Evolutionary conservation across 768 basidiomycete species (phyloP).

Genomic region (Ramaria sp.): DNA sequence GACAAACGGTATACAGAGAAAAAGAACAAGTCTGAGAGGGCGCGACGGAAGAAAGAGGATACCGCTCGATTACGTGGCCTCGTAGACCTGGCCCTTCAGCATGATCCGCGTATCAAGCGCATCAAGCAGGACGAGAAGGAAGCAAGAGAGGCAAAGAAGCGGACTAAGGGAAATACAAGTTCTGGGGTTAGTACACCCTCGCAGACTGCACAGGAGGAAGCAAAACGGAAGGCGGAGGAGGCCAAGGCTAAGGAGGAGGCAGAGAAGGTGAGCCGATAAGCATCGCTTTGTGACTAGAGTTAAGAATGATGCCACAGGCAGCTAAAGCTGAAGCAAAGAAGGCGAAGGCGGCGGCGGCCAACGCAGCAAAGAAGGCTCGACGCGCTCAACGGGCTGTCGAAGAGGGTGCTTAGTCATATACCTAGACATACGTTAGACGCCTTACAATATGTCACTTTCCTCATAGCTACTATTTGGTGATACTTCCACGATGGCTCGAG

Average conservation of each 20-base stretch:
- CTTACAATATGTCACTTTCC: not conserved
- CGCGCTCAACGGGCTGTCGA: slow-evolving; percentile 48
- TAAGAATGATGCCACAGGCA: slow-evolving; percentile 20
- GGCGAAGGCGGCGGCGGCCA: slow-evolving; percentile 75
- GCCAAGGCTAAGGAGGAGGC: slow-evolving; percentile 74
- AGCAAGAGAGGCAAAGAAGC: slow-evolving; percentile 79
- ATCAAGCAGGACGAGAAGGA: slow-evolving; percentile 97
- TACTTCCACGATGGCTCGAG: not conserved
- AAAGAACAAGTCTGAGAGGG: slow-evolving; percentile 98
- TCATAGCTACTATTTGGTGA: not conserved
- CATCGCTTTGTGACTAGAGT: not conserved
- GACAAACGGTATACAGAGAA: slow-evolving; percentile 99
- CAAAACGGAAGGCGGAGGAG: slow-evolving; percentile 57
- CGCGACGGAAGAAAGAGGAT: slow-evolving; percentile 95
- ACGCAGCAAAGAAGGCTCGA: slow-evolving; percentile 84
- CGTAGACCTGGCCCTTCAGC: slow-evolving; percentile 73
- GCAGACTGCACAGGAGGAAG: slow-evolving; percentile 38
- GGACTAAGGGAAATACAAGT: slow-evolving; percentile 26
- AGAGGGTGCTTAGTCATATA: slow-evolving; percentile 14
- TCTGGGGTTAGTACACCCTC: slow-evolving; percentile 36
- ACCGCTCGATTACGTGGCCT: slow-evolving; percentile 77
- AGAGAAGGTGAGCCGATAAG: slow-evolving; percentile 49
- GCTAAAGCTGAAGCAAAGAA: slow-evolving; percentile 74
- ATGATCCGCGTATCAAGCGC: slow-evolving; percentile 93
- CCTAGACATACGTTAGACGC: not conserved